Evolutionary conservation across 129 eudicot genomes (phyloP), one percentile per base, ranked within the genome.

Genomic region (Glebionis coronaria): DNA sequence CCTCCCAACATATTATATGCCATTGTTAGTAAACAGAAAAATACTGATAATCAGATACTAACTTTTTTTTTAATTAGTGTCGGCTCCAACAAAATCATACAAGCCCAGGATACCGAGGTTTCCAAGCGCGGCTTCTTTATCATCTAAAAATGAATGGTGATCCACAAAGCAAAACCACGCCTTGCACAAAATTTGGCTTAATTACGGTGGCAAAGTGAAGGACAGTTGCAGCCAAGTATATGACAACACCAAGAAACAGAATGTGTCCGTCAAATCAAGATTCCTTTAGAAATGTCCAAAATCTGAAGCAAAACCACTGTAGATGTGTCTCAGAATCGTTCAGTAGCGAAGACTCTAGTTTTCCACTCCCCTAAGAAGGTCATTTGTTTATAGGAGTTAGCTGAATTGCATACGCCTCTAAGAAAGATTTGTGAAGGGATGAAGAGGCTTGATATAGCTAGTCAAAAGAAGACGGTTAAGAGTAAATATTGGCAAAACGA

Each of bases 51-150:
- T n/a, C n/a, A n/a, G n/a, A n/a, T n/a, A n/a, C n/a, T n/a, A n/a
- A n/a, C n/a, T n/a, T n/a, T n/a, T n/a, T n/a, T n/a, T n/a, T n/a
- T n/a, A n/a, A n/a, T n/a, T n/a, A n/a, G n/a, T 69, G 73, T 86
- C 99, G 19, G 99, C 95, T 73, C 99, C 99, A 44, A 87, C 97
- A n/a, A 93, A 93, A 75, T 72, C 95, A 23, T 82, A 90, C 11
- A 88, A 83, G 71, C 67, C 92, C 67, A 82, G 92, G 65, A 19
- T 86, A 53, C 81, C 95, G 55, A 77, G 81, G 63, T 67, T 93
- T 59, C 87, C 88, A 35, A 27, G 77, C 65, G 56, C 73, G 44
- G 75, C 96, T 11, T 81, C 94, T 28, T 80, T 86, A 4, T 21
- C 76, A 61, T 84, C 95, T 69, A 72, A 71, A 12, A 93, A 88